These are phyloP conservation scores for Psilocybe subaeruginosa DNA, from an alignment of 768 basidiomycete species.

Conservation along the genomic window DNA sequence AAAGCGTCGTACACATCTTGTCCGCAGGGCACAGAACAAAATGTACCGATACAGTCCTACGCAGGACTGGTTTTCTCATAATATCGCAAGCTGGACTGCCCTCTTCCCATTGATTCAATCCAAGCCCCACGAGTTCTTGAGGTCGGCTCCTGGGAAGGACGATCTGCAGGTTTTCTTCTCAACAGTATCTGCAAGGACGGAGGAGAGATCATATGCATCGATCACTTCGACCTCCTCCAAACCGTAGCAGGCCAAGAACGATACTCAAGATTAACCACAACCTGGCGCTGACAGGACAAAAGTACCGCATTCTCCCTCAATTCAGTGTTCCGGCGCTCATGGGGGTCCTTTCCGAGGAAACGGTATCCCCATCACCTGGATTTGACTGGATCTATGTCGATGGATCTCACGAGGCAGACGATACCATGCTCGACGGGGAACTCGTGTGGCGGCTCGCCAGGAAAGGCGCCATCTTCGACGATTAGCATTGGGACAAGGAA, in stretches of 20 bases:
- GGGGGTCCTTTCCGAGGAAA: constrained; percentile 50
- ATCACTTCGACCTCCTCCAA: constrained; percentile 58
- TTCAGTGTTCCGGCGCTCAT: constrained; percentile 59
- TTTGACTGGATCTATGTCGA: constrained; percentile 66
- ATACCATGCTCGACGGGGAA: constrained; percentile 64
- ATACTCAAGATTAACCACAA: constrained; percentile 48
- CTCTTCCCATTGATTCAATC: constrained; percentile 42
- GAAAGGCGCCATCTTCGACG: constrained; percentile 57
- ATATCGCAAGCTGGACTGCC: constrained; percentile 44
- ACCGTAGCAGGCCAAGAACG: constrained; percentile 52
- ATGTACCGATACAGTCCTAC: constrained; percentile 48
- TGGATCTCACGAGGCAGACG: constrained; percentile 62
- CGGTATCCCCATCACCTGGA: constrained; percentile 34
- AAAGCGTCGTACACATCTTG: not conserved
- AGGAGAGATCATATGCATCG: constrained; percentile 57
- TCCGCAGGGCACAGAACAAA: not conserved
- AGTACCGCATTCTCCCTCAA: constrained; percentile 47
- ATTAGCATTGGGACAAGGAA: constrained; percentile 57
- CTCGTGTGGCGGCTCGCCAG: constrained; percentile 57
- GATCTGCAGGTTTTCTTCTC: constrained; percentile 59
- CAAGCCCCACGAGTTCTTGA: constrained; percentile 50
- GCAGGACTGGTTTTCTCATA: constrained; percentile 60
- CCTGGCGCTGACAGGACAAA: constrained; percentile 44
- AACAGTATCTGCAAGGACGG: constrained; percentile 44
- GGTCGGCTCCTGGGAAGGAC: constrained; percentile 68